Conservation (phyloP, 1,284 basidiomycete genomes). For the Serendipita sp. region DNA sequence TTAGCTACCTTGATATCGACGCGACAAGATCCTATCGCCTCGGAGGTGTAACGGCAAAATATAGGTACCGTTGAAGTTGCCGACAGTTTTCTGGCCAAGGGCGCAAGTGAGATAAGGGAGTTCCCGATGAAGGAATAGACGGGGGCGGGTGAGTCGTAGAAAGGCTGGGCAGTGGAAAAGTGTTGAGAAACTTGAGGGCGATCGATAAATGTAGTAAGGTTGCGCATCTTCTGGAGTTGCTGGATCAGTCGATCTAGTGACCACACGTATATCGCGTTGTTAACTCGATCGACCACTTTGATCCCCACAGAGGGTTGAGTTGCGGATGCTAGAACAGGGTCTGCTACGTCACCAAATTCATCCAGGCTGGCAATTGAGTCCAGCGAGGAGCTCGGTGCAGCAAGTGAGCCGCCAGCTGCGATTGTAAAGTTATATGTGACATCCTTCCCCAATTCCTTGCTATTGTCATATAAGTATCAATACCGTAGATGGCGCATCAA, state of each 20-base stretch:
- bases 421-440: conserved; percentile 88
- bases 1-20: conserved; percentile 69
- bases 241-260: conserved; percentile 77
- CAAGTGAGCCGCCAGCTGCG: conserved; percentile 67
- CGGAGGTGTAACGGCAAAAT: conserved; percentile 81
- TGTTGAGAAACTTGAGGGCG: conserved; percentile 85
- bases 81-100: conserved; percentile 66
- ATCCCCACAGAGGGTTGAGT: conserved; percentile 64
- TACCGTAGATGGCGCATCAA: conserved; percentile 11
- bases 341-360: conserved; percentile 85
- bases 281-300: conserved; percentile 79
- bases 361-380: conserved; percentile 80
- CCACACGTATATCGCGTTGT: conserved; percentile 83
- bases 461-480: conserved; percentile 23
- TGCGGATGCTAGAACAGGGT: conserved; percentile 52
- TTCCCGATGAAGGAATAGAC: conserved; percentile 87
- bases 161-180: conserved; percentile 85
- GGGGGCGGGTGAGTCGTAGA: conserved; percentile 74
- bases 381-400: conserved; percentile 67
- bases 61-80: conserved; percentile 68
- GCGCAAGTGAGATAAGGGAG: conserved; percentile 67
- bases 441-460: conserved; percentile 72
- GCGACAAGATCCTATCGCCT: conserved; percentile 84
- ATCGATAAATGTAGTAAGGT: conserved; percentile 83
- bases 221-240: conserved; percentile 87